Conservation (phyloP, 2,329 filamentous ascomycete genomes). For the Dactylellina cionopaga region DNA sequence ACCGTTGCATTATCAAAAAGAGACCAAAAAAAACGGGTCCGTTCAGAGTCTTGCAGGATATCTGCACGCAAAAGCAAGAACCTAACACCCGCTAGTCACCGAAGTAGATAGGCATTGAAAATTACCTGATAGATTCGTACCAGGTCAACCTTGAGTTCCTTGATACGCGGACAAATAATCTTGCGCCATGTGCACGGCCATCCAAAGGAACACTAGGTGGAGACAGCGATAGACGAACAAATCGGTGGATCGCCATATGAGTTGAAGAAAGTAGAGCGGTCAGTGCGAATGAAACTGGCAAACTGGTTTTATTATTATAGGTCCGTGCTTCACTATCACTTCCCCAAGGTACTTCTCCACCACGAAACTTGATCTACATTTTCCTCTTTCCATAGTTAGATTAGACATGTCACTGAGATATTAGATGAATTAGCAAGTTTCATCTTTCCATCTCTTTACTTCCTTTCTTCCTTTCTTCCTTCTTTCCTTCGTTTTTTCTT, state of each 20-base stretch:
- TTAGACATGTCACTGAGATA: slow-evolving; percentile 4
- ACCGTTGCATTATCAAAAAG: too few species aligned
- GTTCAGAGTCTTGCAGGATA: too few species aligned
- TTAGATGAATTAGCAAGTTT: slow-evolving; percentile 13
- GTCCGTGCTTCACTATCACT: slow-evolving; percentile 10
- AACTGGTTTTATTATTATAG: slow-evolving; percentile 23
- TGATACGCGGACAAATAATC: slow-evolving; percentile 46
- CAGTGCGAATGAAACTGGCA: slow-evolving; percentile 35
- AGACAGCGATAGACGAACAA: slow-evolving; percentile 33
- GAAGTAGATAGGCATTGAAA: too few species aligned
- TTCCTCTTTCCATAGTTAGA: slow-evolving; percentile 13
- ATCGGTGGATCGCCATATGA: slow-evolving; percentile 4
- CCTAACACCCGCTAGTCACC: too few species aligned
- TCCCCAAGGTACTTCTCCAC: neutral
- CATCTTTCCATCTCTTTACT: slow-evolving; percentile 25
- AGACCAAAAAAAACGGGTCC: too few species aligned
- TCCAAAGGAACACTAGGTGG: neutral
- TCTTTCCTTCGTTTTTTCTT: neutral
- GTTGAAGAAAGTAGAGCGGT: slow-evolving; percentile 22
- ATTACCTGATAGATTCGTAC: too few species aligned
- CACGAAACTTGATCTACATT: neutral
- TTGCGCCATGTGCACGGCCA: slow-evolving; percentile 29
- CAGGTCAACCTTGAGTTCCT: neutral
- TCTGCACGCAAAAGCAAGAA: too few species aligned
- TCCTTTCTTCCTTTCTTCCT: slow-evolving; percentile 5